Percentiles rank a stretch among this genome's conserved stretches.
Evolutionary conservation across 768 basidiomycete genomes (phyloP).

Genomic region (Agaricus bisporus): DNA sequence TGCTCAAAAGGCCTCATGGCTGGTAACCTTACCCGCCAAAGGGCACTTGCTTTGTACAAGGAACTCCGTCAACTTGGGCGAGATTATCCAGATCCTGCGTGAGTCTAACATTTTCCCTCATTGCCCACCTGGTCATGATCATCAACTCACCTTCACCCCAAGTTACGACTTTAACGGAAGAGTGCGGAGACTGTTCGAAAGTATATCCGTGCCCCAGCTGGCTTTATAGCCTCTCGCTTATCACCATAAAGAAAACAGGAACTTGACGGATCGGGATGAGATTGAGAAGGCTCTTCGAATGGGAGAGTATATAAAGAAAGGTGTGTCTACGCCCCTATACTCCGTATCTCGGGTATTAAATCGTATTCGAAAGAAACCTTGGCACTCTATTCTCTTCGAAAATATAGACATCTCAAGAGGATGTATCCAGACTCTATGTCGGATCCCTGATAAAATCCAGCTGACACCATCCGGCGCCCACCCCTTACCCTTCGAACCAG

Average conservation of each 20-base stretch:
- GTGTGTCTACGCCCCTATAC: constrained; percentile 30
- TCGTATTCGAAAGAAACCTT: constrained; percentile 53
- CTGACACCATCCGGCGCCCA: not conserved
- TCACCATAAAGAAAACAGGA: constrained; percentile 51
- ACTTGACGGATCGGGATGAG: constrained; percentile 59
- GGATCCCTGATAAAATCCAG: constrained; percentile 16
- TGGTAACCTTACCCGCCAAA: constrained; percentile 45
- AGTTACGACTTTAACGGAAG: constrained; percentile 74
- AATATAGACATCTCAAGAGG: constrained; percentile 74
- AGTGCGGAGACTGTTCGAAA: constrained; percentile 67
- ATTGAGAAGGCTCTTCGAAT: constrained; percentile 71
- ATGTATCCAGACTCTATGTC: constrained; percentile 47
- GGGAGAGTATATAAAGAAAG: constrained; percentile 83
- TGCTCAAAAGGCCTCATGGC: constrained; percentile 31
- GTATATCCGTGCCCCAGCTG: constrained; percentile 26
- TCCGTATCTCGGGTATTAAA: not conserved
- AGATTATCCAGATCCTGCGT: constrained; percentile 82
- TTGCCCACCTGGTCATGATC: not conserved
- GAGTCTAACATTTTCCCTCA: constrained; percentile 22
- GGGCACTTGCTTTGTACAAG: constrained; percentile 73
- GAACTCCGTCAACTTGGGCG: constrained; percentile 75
- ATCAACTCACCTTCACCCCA: constrained; percentile 1
- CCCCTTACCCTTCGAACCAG: not conserved
- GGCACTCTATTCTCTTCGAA: constrained; percentile 74
- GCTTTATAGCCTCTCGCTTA: not conserved